A percentile compares a stretch with the other conserved stretches of the same genome.
Conservation (phyloP, 1,139 yeast species). For the Sugiyamaella novakii region DNA sequence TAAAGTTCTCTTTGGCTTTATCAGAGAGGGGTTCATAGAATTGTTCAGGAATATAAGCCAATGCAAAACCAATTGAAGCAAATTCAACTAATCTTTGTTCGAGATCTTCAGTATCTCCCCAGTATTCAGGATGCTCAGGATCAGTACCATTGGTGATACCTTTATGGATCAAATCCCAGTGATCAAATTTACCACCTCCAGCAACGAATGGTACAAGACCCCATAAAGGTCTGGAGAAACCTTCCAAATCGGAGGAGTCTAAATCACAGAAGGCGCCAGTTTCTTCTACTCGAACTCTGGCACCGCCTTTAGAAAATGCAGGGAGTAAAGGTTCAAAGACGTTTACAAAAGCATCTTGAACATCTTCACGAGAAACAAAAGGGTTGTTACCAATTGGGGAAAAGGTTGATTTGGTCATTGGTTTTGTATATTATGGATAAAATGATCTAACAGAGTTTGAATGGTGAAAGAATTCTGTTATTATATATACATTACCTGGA, state of each 20-base stretch:
- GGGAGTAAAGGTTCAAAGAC: conserved; percentile 30
- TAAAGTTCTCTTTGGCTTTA: conserved; percentile 31
- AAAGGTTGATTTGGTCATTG: conserved; percentile 19
- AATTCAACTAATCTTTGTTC: conserved; percentile 41
- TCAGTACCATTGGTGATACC: conserved; percentile 41
- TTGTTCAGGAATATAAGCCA: conserved; percentile 35
- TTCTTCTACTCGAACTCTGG: conserved; percentile 28
- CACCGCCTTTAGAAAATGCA: conserved; percentile 27
- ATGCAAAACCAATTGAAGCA: conserved; percentile 40
- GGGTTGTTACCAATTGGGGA: conserved; percentile 25
- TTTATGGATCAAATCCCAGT: conserved; percentile 30
- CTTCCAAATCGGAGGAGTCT: conserved; percentile 38
- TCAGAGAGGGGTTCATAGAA: conserved; percentile 39
- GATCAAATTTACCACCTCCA: conserved; percentile 39
- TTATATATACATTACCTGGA: no score
- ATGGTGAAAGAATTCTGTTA: background rate
- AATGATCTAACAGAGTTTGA: background rate
- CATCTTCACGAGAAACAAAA: conserved; percentile 28
- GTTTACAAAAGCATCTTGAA: conserved; percentile 25
- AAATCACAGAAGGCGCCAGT: conserved; percentile 34
- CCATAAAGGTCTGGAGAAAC: conserved; percentile 40
- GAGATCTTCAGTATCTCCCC: conserved; percentile 37
- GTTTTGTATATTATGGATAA: background rate
- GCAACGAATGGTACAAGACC: conserved; percentile 38
- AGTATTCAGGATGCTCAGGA: conserved; percentile 38